phyloP scores from a whole-genome alignment of 108 stramenopile genomes.

The Epipyxis sp. region DNA sequence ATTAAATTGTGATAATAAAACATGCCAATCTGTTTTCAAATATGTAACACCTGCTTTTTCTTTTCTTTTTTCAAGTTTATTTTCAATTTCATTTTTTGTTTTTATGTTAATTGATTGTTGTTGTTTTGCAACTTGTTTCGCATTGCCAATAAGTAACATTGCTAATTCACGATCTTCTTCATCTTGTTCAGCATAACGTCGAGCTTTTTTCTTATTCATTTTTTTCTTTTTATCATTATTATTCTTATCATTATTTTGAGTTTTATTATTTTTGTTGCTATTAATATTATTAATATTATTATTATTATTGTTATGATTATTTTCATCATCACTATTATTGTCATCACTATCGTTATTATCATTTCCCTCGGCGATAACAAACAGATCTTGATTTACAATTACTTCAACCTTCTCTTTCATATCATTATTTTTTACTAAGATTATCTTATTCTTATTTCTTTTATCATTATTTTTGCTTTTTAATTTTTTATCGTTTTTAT shows the following conservation, averaged over 20 bases:
- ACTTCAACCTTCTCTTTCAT: not conserved
- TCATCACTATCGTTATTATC: not conserved
- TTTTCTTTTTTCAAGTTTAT: constrained; percentile 57
- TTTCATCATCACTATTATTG: not conserved
- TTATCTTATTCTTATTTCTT: not conserved
- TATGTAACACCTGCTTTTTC: constrained; percentile 5
- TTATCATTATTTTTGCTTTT: not conserved
- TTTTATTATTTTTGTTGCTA: not conserved
- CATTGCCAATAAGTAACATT: constrained; percentile 75
- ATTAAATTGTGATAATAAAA: constrained; percentile 61
- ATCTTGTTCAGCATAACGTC: constrained; percentile 91
- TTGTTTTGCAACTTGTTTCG: not conserved
- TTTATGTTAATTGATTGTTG: constrained; percentile 47
- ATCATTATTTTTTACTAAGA: constrained; percentile 7
- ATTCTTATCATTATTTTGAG: constrained; percentile 28
- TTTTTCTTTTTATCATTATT: constrained; percentile 72
- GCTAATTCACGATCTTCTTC: constrained; percentile 89
- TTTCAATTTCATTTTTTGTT: constrained; percentile 53
- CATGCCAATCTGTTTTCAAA: constrained; percentile 14
- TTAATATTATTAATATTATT: not conserved
- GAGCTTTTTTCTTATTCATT: constrained; percentile 44
- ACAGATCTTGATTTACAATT: constrained; percentile 7
- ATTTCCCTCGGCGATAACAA: constrained; percentile 13
- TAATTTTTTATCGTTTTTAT: constrained; percentile 30
- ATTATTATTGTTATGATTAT: not conserved